These are phyloP conservation scores for Cyclotella kingstonii DNA, from an alignment of 108 stramenopile species.

Conservation along the genomic window DNA sequence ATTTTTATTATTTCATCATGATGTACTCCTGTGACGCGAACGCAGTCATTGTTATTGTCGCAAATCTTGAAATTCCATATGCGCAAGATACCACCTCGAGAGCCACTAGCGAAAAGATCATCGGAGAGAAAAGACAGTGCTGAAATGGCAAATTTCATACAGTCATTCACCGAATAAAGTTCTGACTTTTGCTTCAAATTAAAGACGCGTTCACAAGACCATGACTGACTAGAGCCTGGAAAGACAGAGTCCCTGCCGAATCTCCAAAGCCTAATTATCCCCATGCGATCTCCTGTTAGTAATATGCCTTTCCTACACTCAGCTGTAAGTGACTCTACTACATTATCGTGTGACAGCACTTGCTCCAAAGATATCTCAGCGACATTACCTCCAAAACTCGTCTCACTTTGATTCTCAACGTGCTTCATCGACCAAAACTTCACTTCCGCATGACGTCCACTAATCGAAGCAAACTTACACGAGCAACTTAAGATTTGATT, in stretches of 20 bases:
- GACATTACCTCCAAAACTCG: slow-evolving; percentile 13
- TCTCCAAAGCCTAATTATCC: slow-evolving; percentile 25
- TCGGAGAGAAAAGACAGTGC: slow-evolving; percentile 19
- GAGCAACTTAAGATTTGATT: slow-evolving; percentile 33
- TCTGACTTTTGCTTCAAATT: slow-evolving; percentile 9
- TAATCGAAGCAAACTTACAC: slow-evolving; percentile 29
- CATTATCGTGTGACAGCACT: slow-evolving; percentile 24
- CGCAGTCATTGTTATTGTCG: slow-evolving; percentile 17
- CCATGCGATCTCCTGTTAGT: slow-evolving; percentile 38
- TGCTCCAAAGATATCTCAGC: slow-evolving; percentile 24
- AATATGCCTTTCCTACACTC: slow-evolving; percentile 16
- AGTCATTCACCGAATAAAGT: neutral
- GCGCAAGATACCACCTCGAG: slow-evolving; percentile 17
- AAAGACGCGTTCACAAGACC: slow-evolving; percentile 31
- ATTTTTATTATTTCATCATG: slow-evolving; percentile 17
- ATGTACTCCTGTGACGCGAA: slow-evolving; percentile 32
- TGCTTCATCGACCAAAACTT: slow-evolving; percentile 34
- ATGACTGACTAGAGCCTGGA: slow-evolving; percentile 5
- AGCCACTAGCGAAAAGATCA: slow-evolving; percentile 20
- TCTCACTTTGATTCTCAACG: slow-evolving; percentile 8
- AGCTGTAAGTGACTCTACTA: slow-evolving; percentile 26
- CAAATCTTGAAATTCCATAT: slow-evolving; percentile 36
- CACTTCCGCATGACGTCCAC: slow-evolving; percentile 16
- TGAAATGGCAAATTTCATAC: slow-evolving; percentile 12
- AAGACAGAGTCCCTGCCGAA: slow-evolving; percentile 16